Evolutionary conservation across 2,329 filamentous ascomycete species (phyloP), one percentile per base, ranked within the genome.

Genomic region (Chrysosporium queenslandicum): DNA sequence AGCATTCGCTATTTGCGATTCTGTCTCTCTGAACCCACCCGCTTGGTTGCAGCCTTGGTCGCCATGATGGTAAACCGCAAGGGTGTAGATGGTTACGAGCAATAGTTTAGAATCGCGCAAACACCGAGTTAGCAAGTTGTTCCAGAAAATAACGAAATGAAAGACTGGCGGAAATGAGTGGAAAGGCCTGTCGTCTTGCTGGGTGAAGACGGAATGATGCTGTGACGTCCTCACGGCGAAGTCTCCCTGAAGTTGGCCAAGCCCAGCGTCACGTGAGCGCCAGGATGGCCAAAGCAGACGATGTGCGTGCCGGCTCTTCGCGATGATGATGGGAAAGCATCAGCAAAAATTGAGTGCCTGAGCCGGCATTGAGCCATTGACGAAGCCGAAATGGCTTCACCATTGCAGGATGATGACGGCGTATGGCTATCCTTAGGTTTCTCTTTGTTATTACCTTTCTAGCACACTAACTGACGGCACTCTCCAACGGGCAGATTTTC

Each of bases 1-100:
- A 58, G 51, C 42, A 36, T 47, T 46, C 18, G 20, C 18, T 41
- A n/a, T 52, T 58, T 18, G 29, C 30, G 23, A 14, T 54, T 42
- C 60, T 57, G 40, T 50, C 4, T 36, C 12, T 14, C 21, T 32
- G 12, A 40, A 67, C 79, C 60, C 73, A 83, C 82, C 65, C 84
- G 79, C 71, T 85, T 87, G 68, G 81, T 81, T 18, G 84, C 83
- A 59, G 83, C 82, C 66, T 82, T 82, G 63, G 80, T 86, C 47
- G 84, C 83, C 83, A 87, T 87, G 58, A 20, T 18, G 50, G 30
- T 9, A 20, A 27, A 43, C 8, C 5, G 27, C 20, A 43, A 16
- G 40, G 2, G 21, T n/a, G 2, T 2, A 7, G 40, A 16, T 25
- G 14, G 40, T 1, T 25, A 21, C 18, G 9, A 46, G 34, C 16